Evolutionary conservation across 2,329 filamentous ascomycete species (phyloP).

Genomic region (Zasmidium angulare): DNA sequence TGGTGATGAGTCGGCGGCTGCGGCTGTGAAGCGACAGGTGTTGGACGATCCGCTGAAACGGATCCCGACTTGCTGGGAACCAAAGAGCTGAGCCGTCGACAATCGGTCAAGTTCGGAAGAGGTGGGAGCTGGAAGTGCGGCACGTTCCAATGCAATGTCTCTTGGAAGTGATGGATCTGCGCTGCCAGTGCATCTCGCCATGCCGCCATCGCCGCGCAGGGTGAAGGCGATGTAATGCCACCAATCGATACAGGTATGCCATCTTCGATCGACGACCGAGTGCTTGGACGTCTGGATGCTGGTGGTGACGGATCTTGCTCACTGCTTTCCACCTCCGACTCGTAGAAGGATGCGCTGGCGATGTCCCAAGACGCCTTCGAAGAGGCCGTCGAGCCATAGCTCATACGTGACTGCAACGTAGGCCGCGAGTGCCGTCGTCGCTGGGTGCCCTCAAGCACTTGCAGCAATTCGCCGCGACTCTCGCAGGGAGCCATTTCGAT

Average conservation of each 20-base stretch:
- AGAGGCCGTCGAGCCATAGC: slow-evolving; percentile 1
- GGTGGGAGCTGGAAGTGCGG: slow-evolving; percentile 55
- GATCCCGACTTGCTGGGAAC: background rate
- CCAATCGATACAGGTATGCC: background rate
- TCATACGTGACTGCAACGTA: slow-evolving; percentile 1
- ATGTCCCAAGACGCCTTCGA: slow-evolving; percentile 17
- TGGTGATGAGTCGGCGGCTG: background rate
- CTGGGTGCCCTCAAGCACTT: slow-evolving; percentile 12
- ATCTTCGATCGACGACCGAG: background rate
- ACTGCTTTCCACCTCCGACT: slow-evolving; percentile 10
- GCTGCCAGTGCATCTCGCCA: slow-evolving; percentile 72
- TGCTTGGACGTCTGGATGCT: background rate
- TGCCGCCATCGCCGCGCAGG: slow-evolving; percentile 60
- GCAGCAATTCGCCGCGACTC: slow-evolving; percentile 3
- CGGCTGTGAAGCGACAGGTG: slow-evolving; percentile 2
- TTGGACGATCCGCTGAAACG: background rate
- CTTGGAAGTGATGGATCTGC: slow-evolving; percentile 75
- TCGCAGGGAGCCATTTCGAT: slow-evolving; percentile 60
- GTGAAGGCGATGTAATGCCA: background rate
- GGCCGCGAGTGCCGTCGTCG: slow-evolving; percentile 8
- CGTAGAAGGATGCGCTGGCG: slow-evolving; percentile 18
- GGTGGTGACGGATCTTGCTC: background rate
- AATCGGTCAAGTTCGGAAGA: slow-evolving; percentile 37
- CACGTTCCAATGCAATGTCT: slow-evolving; percentile 65
- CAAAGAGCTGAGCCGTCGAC: background rate